Percentiles rank a stretch among this genome's conserved stretches.
Evolutionary conservation across 495 filamentous ascomycete genomes (phyloP).

Genomic region (Tuber brumale): DNA sequence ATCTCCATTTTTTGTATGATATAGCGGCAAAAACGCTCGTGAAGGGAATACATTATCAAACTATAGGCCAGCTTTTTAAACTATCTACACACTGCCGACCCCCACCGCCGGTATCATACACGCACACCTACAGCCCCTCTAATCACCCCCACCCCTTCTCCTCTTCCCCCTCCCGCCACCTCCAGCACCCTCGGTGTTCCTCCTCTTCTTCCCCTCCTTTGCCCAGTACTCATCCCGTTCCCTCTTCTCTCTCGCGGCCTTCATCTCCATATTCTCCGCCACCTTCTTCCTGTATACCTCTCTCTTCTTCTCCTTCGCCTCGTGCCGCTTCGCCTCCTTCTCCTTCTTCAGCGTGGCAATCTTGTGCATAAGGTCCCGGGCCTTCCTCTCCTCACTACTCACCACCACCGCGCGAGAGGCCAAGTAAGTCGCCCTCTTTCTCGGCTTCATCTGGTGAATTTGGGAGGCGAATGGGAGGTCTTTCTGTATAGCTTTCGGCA

Average conservation of each 20-base stretch:
- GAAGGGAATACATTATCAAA: not conserved
- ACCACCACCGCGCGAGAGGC: conserved; percentile 88
- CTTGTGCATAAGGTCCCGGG: conserved; percentile 86
- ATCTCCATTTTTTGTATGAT: not conserved
- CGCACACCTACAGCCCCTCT: not conserved
- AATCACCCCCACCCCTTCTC: conserved; percentile 28
- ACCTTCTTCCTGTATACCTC: conserved; percentile 73
- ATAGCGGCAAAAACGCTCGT: not conserved
- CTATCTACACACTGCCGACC: not conserved
- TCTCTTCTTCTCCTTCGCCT: conserved; percentile 77
- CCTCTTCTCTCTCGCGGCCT: conserved; percentile 71
- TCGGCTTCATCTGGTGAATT: conserved; percentile 70
- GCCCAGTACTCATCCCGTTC: conserved; percentile 92
- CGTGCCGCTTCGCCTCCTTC: conserved; percentile 69
- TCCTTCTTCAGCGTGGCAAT: conserved; percentile 86
- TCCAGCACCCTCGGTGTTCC: conserved; percentile 56
- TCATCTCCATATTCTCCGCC: conserved; percentile 71
- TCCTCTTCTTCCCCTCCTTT: conserved; percentile 90
- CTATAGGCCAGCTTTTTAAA: not conserved
- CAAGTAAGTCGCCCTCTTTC: conserved; percentile 78
- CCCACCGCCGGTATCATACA: not conserved
- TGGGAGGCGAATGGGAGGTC: conserved; percentile 90
- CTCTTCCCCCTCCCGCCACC: conserved; percentile 57
- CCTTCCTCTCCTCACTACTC: conserved; percentile 71
- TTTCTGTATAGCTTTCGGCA: conserved; percentile 75